These are phyloP conservation scores for Solanum medicagineum DNA, from an alignment of 257 asterid genomes.

Conservation along the genomic window DNA sequence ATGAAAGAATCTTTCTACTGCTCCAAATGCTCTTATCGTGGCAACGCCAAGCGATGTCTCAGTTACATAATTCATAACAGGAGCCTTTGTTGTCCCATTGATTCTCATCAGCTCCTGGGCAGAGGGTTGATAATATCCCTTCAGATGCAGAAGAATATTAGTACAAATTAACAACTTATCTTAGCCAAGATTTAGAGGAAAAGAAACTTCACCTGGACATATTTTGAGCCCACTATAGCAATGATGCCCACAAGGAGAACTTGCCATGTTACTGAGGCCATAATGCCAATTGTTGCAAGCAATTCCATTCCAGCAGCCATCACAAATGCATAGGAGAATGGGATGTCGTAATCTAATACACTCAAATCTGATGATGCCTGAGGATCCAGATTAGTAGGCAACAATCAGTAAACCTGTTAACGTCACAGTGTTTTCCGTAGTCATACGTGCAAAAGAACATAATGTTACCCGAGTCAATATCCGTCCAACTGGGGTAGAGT, in stretches of 20 bases:
- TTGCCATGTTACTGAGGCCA: conserved; percentile 73
- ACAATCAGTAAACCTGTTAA: neutral
- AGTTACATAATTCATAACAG: conserved; percentile 60
- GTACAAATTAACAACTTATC: neutral
- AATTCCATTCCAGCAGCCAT: conserved; percentile 32
- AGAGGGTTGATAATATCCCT: conserved; percentile 68
- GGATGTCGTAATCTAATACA: conserved; percentile 58
- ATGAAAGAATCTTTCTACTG: conserved; percentile 35
- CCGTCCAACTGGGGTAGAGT: conserved; percentile 79
- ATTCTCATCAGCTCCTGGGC: conserved; percentile 78
- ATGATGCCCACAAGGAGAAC: conserved; percentile 65
- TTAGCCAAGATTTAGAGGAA: neutral
- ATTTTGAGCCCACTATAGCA: conserved; percentile 44
- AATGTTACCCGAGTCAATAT: conserved; percentile 57
- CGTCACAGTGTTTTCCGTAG: neutral
- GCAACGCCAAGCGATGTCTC: conserved; percentile 73
- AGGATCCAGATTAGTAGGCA: neutral
- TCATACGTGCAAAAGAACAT: neutral
- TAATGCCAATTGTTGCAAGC: conserved; percentile 33
- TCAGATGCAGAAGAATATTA: neutral
- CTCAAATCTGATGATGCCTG: conserved; percentile 81
- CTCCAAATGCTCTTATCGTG: conserved; percentile 53
- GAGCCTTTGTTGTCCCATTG: conserved; percentile 80
- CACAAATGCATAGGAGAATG: conserved; percentile 28
- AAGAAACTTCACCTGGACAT: conserved; percentile 41